Base-by-base conservation (phyloP, 352 stramenopile species). In the Pythium inflatum region DNA sequence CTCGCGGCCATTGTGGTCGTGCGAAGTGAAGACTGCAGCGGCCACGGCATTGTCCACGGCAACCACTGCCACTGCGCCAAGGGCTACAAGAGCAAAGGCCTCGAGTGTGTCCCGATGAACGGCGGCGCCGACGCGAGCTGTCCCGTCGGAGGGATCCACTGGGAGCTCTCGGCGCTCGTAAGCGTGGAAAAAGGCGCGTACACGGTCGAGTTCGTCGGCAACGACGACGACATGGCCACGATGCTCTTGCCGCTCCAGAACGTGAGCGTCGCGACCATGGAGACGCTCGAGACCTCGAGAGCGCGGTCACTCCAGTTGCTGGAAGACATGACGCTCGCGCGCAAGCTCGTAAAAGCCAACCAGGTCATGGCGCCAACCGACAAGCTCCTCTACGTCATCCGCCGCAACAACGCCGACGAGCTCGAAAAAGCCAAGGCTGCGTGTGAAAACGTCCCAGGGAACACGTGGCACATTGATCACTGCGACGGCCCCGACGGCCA, bases 381-480 rank as follows among this genome's bases (percentile, higher is more conserved):
- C 33, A 53, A 68, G 48, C 28, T 82, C 45, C 66, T 85, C 43
- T 85, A 85, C 60, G 64, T 85, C 30, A 66, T 85, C n/a, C 73
- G 75, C 40, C 73, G 78, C 40, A 85, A 85, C 66, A 82, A 85
- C 48, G 75, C 71, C 5, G 75, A 85, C 8, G 70, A 82, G 22
- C 70, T 85, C 25, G 68, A 67, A 34, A 49, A 60, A 18, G 41
- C 75, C 11, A 74, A 79, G 60, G 63, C 53, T 5, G 76, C 81
- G 65, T 85, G 78, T 24, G 78, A 85, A 33, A 68, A 70, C 1
- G 79, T 70, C 3, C 58, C 74, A 1, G 71, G 75, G 27, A 83
- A 77, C 51, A 80, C 71, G 34, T 85, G 78, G 78, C 76, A 85
- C 64, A 75, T 81, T 34, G 76, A 85, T 58, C 76, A 85, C 62